These are phyloP conservation scores for Podospora comata DNA, from an alignment of 495 filamentous ascomycete species.

Conservation along the genomic window DNA sequence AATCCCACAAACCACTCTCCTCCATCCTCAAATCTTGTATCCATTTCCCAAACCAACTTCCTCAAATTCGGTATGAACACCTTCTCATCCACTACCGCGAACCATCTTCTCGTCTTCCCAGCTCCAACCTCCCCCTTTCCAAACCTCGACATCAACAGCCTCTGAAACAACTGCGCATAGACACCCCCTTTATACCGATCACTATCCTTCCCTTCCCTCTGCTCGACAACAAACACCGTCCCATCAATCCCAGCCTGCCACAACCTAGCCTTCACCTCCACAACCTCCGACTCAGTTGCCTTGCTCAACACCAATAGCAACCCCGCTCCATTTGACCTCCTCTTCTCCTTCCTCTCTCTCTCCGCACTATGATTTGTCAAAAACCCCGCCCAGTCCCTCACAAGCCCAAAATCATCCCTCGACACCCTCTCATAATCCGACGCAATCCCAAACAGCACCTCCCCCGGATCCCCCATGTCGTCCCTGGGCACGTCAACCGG, in stretches of 20 bases:
- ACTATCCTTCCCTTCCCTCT: background rate
- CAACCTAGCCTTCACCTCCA: background rate
- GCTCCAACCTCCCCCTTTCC: background rate
- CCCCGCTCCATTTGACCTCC: conserved; percentile 1
- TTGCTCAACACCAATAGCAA: background rate
- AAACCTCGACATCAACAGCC: conserved; percentile 1
- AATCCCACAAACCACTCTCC: conserved; percentile 48
- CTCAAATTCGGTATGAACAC: background rate
- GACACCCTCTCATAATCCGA: conserved; percentile 4
- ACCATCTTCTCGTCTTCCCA: background rate
- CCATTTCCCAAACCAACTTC: background rate
- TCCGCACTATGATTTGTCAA: background rate
- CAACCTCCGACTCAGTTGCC: background rate
- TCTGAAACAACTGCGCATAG: conserved; percentile 4
- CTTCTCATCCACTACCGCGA: background rate
- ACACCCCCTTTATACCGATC: background rate
- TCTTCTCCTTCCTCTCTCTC: background rate
- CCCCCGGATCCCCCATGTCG: background rate
- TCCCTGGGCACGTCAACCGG: background rate
- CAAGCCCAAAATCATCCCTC: background rate
- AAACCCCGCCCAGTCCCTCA: background rate
- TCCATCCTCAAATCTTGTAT: background rate
- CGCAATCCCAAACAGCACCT: conserved; percentile 3
- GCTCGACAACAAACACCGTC: background rate
- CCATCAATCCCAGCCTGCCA: conserved; percentile 1